A percentile compares a stretch with the other conserved stretches of the same genome.
phyloP scores from a whole-genome alignment of 2,329 filamentous ascomycete species.

The Ophiocordyceps camponoti-leonardi region DNA sequence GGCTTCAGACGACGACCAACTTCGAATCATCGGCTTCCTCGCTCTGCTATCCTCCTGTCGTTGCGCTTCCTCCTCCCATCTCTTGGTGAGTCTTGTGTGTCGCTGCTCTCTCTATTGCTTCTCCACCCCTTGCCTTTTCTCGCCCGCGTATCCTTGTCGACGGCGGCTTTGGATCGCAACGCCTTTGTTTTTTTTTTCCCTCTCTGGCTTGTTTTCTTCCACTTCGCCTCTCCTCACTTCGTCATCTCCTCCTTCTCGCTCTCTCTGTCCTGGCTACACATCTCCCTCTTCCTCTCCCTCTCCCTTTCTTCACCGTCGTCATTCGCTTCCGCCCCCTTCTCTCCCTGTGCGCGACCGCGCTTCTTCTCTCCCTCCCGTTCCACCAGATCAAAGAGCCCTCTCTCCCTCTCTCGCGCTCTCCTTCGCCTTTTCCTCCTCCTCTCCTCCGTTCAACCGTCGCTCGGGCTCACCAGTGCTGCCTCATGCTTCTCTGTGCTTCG shows the following conservation, averaged over 20 bases:
- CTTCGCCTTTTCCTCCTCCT: neutral
- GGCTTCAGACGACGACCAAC: neutral
- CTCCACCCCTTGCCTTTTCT: slow-evolving; percentile 1
- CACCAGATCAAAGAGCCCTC: neutral
- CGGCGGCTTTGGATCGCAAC: slow-evolving; percentile 1
- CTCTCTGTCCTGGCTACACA: neutral
- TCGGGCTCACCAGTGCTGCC: neutral
- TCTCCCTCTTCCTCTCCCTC: neutral
- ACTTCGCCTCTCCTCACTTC: neutral
- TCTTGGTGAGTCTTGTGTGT: neutral
- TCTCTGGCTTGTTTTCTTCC: neutral
- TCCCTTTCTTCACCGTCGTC: neutral
- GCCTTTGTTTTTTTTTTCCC: neutral
- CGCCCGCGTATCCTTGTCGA: slow-evolving; percentile 1
- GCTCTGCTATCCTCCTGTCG: neutral
- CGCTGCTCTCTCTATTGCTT: neutral
- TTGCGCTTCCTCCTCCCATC: neutral
- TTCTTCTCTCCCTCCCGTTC: no score
- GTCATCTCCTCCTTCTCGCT: neutral
- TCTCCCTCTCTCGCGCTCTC: neutral
- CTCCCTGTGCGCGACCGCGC: neutral
- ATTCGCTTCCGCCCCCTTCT: neutral
- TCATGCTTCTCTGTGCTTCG: neutral
- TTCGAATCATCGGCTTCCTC: neutral
- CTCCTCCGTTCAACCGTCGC: neutral